phyloP scores from a whole-genome alignment of 2,329 filamentous ascomycete species.

The Clarireedia sp. region DNA sequence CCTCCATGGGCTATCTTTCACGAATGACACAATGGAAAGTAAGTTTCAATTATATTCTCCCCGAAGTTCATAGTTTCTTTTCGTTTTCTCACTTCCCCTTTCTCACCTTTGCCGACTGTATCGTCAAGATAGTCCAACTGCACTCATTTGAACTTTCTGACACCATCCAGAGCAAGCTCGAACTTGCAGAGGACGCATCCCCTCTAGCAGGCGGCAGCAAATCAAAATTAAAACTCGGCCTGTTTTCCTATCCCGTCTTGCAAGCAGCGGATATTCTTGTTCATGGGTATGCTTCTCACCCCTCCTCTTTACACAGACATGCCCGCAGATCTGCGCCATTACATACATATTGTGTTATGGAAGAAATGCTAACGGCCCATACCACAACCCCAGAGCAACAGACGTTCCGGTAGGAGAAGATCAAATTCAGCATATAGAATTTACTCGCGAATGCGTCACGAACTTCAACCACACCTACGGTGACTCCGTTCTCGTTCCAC shows the following conservation, averaged over 20 bases:
- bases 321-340: background rate
- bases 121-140: no score
- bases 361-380: background rate
- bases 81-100: background rate
- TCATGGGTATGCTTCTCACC: slow-evolving; percentile 48
- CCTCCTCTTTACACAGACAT: background rate
- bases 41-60: slow-evolving; percentile 11
- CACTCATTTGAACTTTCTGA: background rate
- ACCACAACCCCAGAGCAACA: slow-evolving; percentile 54
- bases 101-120: no score
- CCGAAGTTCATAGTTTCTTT: background rate
- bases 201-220: slow-evolving; percentile 52
- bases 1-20: slow-evolving; percentile 86
- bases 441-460: slow-evolving; percentile 75
- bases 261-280: slow-evolving; percentile 92
- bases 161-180: slow-evolving; percentile 58
- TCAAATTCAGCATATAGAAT: slow-evolving; percentile 89
- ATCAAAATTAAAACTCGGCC: slow-evolving; percentile 68
- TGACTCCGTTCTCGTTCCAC: slow-evolving; percentile 52
- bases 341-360: no score
- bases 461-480: slow-evolving; percentile 73
- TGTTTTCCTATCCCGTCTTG: slow-evolving; percentile 93
- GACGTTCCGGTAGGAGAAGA: slow-evolving; percentile 97
- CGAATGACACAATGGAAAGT: slow-evolving; percentile 99
- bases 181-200: slow-evolving; percentile 50